Base-by-base conservation (phyloP, 2,329 filamentous ascomycete species). In the Amauroascus niger region DNA sequence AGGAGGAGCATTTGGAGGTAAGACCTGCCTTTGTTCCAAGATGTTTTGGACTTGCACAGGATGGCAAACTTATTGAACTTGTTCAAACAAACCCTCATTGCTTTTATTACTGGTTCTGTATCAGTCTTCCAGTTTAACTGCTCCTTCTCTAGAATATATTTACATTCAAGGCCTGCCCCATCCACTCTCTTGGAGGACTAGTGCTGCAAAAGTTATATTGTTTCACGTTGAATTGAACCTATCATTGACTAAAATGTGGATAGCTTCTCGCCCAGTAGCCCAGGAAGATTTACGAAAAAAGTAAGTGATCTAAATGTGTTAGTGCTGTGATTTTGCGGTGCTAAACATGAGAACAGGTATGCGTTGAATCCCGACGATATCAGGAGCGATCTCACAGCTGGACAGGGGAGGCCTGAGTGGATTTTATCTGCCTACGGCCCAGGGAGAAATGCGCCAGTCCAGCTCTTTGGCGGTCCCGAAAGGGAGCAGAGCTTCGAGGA, bases 401-500 rank as follows among this genome's bases (percentile, higher is more conserved):
- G 69, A 5, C 75, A 76, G 20, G 87, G 93, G 56, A 78, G 79
- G 7, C 91, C 91, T 16, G 72, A 80, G 75, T 97, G 90, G 86
- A 84, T 93, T 3, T 78, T 96, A 22, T 95, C 90, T 1, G 79
- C 85, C 20, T 97, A 95, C 68, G 87, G 83, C 0, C 89, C 90
- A 0, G 86, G 85, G 3, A 78, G 75, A 62, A 80, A 89, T 61
- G 81, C 86, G 1, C 90, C 90, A 0, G 81, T 81, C 16, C 88
- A 95, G 69, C 76, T 96, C 0, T 90, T 95, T 63, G 88, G 88
- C 50, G 89, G 88, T 1, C 78, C 76, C 43, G 76, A 80, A 5
- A 79, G 89, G 16, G 91, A 97, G 67, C 85, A 89, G 67, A 95
- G 88, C 63, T 85, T 86, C 39, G 91, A 97, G 67, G 91, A 97